phyloP scores from a whole-genome alignment of 2,329 filamentous ascomycete genomes.

The Macrophomina pseudophaseolina region DNA sequence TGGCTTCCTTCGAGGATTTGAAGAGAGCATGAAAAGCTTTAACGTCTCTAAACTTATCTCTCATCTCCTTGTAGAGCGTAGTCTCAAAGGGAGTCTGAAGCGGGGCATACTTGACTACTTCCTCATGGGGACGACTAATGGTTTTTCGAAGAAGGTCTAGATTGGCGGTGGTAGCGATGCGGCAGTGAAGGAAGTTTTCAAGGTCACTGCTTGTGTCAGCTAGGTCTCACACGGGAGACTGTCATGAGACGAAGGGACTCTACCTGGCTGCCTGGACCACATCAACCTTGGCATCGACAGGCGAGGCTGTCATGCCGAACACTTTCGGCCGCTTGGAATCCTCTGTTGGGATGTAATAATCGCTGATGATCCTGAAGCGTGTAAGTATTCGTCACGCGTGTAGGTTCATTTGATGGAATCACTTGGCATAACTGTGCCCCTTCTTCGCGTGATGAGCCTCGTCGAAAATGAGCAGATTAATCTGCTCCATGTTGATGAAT shows the following conservation, averaged over 20 bases:
- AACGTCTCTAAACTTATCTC: conserved; percentile 58
- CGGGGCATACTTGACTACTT: conserved; percentile 62
- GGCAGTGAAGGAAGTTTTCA: conserved; percentile 76
- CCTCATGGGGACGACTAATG: conserved; percentile 64
- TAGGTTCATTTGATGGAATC: background rate
- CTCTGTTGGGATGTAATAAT: conserved; percentile 70
- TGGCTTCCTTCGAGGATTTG: conserved; percentile 62
- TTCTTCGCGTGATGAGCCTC: conserved; percentile 97
- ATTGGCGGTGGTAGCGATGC: conserved; percentile 78
- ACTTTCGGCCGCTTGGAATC: conserved; percentile 69
- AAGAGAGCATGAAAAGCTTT: conserved; percentile 63
- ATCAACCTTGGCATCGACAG: conserved; percentile 81
- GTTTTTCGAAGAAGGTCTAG: conserved; percentile 62
- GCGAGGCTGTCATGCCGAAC: conserved; percentile 96
- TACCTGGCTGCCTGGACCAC: conserved; percentile 67
- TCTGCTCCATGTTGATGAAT: conserved; percentile 78
- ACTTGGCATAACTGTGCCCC: conserved; percentile 80
- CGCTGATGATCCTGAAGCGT: conserved; percentile 71
- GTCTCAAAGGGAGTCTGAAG: conserved; percentile 65
- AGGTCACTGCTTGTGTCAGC: conserved; percentile 55
- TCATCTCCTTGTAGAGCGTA: conserved; percentile 64
- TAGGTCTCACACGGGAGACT: too few relatives aligned
- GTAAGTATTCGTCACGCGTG: background rate
- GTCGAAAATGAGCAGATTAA: conserved; percentile 92
- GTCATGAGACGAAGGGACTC: background rate